Evolutionary conservation across 2,329 filamentous ascomycete genomes (phyloP).

Genomic region (Ilyonectria robusta): DNA sequence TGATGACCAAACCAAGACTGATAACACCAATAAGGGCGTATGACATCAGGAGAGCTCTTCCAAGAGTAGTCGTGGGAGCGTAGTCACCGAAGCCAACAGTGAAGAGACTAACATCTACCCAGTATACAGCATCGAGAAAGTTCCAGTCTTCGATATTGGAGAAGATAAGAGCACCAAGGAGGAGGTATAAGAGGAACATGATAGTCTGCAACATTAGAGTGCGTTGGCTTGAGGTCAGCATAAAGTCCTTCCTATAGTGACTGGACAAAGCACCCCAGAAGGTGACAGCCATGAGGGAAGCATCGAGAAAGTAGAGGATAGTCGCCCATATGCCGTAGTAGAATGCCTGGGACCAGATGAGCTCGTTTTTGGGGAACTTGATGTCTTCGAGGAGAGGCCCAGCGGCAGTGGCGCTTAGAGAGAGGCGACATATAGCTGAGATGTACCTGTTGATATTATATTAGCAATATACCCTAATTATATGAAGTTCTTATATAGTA

Average conservation of each 20-base stretch:
- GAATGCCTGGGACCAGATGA: slow-evolving; percentile 84
- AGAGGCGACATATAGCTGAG: slow-evolving; percentile 76
- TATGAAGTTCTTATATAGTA: too few species aligned
- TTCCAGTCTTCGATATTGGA: slow-evolving; percentile 79
- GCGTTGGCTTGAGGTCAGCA: slow-evolving; percentile 83
- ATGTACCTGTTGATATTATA: slow-evolving; percentile 60
- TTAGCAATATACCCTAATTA: too few species aligned
- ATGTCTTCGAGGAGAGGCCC: slow-evolving; percentile 60
- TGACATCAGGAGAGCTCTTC: slow-evolving; percentile 82
- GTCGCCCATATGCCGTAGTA: slow-evolving; percentile 89
- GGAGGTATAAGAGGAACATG: slow-evolving; percentile 84
- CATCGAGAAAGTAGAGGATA: slow-evolving; percentile 83
- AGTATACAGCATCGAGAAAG: slow-evolving; percentile 85
- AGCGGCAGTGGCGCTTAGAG: slow-evolving; percentile 75
- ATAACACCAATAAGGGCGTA: slow-evolving; percentile 88
- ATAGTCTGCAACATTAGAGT: slow-evolving; percentile 94
- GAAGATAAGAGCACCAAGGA: slow-evolving; percentile 83
- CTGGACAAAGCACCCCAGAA: slow-evolving; percentile 79
- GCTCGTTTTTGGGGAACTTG: slow-evolving; percentile 60
- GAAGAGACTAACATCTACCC: slow-evolving; percentile 80
- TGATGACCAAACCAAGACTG: slow-evolving; percentile 86
- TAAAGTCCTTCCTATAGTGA: slow-evolving; percentile 85
- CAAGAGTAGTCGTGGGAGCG: slow-evolving; percentile 64
- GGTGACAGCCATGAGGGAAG: slow-evolving; percentile 82
- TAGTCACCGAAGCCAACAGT: slow-evolving; percentile 76